Base-by-base conservation (phyloP, 202 grass and related monocot species). In the Bolboschoenoplectus hybrid region DNA sequence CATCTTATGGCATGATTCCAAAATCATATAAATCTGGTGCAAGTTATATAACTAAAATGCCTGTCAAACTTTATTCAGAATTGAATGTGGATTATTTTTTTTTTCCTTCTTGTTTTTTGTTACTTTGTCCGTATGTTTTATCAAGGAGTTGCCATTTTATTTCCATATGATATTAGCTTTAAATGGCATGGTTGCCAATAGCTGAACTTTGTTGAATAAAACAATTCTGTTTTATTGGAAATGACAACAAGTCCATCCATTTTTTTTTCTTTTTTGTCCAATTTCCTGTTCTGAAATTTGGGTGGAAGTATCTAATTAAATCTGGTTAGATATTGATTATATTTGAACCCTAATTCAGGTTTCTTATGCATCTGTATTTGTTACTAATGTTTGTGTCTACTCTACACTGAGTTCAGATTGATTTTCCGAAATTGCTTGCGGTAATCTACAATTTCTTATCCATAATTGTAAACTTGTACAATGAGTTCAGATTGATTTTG, bases 141-240 rank as follows among this genome's bases (percentile, higher is more conserved):
- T 39, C 38, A 78, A 55, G 50, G 62, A 72, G 63, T 77, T 55
- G 0, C 81, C 9, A 13, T 72, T 78, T 89, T 75, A 83, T 40
- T 64, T 80, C 70, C 3, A 78, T 13, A 81, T 77, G 77, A 69
- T 85, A 63, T 82, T 90, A 88, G 88, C 71, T 17, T 83, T 43
- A 80, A 80, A 10, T 61, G 53, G 53, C 53, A 40, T 43, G 53
- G 75, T 61, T 58, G 75, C 75, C 49, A 55, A 55, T 32, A 84
- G 65, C n/a, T 71, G 65, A 43, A 69, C 35, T 84, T 58, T 9
- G 12, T 83, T 58, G 41, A 84, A 84, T 71, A 84, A 84, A 70
- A 52, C 6, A 51, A 84, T 50, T 84, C 4, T 84, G 63, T 69
- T 71, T 63, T 52, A 9, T 17, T 0, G 40, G 81, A 67, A 64